phyloP scores from a whole-genome alignment of 1,139 yeast species.

The Groenewaldozyma auringiensis region DNA sequence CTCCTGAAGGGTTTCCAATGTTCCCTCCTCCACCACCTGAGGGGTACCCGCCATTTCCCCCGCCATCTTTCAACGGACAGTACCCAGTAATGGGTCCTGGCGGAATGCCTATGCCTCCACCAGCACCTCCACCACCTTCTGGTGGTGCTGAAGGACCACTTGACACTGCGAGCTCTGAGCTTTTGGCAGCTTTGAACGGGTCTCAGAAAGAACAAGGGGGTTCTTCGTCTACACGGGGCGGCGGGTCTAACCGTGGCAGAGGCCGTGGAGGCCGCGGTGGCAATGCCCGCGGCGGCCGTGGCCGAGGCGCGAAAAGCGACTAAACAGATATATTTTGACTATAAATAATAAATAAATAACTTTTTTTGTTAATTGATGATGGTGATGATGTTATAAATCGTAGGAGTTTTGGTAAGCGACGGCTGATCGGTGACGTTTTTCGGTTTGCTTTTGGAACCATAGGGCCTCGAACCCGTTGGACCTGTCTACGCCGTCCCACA shows the following conservation, averaged over 20 bases:
- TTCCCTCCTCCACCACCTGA: constrained; percentile 10
- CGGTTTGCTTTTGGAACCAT: constrained; percentile 51
- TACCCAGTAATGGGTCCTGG: not conserved
- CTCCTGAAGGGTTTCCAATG: constrained; percentile 12
- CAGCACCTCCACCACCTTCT: constrained; percentile 18
- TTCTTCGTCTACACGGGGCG: constrained; percentile 16
- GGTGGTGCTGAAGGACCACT: not conserved
- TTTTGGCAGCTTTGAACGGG: constrained; percentile 23
- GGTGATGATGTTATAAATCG: constrained; percentile 11
- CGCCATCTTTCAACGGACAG: constrained; percentile 7
- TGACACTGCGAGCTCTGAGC: constrained; percentile 25
- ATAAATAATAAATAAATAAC: too few relatives aligned
- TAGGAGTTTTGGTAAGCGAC: constrained; percentile 32
- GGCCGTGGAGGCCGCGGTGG: constrained; percentile 26
- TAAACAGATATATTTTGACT: constrained; percentile 4
- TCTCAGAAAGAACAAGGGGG: constrained; percentile 13
- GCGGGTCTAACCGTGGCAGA: constrained; percentile 25
- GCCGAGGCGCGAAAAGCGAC: constrained; percentile 8
- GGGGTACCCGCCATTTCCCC: constrained; percentile 12
- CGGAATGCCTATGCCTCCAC: constrained; percentile 15
- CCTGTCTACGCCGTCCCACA: constrained; percentile 93
- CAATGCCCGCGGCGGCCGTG: constrained; percentile 19
- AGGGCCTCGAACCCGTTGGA: constrained; percentile 80
- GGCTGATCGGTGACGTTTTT: constrained; percentile 27
- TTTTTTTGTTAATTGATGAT: too few relatives aligned